A percentile compares a stretch with the other conserved stretches of the same genome.
phyloP scores from a whole-genome alignment of 805 yeast species.

The Candida taoyuanica region DNA sequence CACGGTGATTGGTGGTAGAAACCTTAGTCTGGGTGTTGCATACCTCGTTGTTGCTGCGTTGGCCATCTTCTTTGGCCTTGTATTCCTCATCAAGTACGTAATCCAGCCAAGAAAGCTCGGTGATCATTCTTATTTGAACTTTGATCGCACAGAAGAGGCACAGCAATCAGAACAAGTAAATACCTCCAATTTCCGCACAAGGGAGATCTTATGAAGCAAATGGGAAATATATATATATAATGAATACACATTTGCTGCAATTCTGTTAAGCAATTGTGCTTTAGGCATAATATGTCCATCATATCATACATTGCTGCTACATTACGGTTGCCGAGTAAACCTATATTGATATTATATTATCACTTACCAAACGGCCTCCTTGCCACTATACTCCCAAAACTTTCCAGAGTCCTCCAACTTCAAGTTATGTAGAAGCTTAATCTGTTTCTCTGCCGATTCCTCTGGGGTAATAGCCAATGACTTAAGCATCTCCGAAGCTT shows the following conservation, averaged over 20 bases:
- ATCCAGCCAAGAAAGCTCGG: slow-evolving; percentile 83
- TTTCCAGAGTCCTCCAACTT: slow-evolving; percentile 26
- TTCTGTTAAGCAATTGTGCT: too few species aligned
- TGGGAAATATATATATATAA: background rate
- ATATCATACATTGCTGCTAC: too few species aligned
- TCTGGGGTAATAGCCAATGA: slow-evolving; percentile 24
- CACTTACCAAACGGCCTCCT: too few species aligned
- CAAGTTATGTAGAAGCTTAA: slow-evolving; percentile 20
- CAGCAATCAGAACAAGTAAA: background rate
- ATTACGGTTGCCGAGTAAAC: too few species aligned
- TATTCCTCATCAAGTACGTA: slow-evolving; percentile 76
- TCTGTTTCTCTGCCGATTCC: slow-evolving; percentile 20
- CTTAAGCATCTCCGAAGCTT: background rate
- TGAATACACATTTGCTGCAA: too few species aligned
- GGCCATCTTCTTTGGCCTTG: slow-evolving; percentile 62
- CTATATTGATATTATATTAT: too few species aligned
- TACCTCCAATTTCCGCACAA: background rate
- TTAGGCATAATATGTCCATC: too few species aligned
- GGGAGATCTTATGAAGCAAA: slow-evolving; percentile 21
- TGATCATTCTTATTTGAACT: slow-evolving; percentile 64
- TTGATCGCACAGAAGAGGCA: slow-evolving; percentile 26
- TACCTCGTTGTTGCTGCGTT: slow-evolving; percentile 81
- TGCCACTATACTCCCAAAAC: too few species aligned
- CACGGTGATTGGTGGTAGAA: slow-evolving; percentile 82
- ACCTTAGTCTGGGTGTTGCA: slow-evolving; percentile 77